These are phyloP conservation scores for Sparassis latifolia DNA, from an alignment of 1,284 basidiomycete genomes.

Conservation along the genomic window DNA sequence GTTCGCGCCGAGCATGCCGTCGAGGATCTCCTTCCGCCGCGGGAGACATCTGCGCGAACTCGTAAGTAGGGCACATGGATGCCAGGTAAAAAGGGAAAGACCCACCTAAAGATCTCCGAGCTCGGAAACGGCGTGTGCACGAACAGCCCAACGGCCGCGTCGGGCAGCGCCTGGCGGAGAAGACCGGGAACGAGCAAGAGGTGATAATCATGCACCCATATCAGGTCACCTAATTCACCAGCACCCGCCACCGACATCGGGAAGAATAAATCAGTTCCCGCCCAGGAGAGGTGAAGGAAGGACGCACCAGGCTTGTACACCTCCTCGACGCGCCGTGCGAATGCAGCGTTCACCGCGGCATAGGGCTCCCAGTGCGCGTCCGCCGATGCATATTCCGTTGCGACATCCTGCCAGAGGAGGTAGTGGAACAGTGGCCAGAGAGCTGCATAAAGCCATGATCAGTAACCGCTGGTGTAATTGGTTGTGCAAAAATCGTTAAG, in stretches of 20 bases:
- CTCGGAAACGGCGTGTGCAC: constrained; percentile 97
- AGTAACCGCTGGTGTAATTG: neutral
- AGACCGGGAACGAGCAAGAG: constrained; percentile 86
- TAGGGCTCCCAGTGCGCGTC: constrained; percentile 87
- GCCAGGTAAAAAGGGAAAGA: constrained; percentile 12
- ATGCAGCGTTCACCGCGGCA: constrained; percentile 80
- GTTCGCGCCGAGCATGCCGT: constrained; percentile 98
- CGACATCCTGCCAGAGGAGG: constrained; percentile 94
- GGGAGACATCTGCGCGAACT: constrained; percentile 12
- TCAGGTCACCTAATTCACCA: constrained; percentile 49
- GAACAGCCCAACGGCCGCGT: constrained; percentile 86
- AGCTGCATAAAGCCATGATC: constrained; percentile 34
- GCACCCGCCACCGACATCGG: too few relatives aligned
- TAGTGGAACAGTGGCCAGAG: constrained; percentile 99
- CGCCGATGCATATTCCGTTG: constrained; percentile 72
- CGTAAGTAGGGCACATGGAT: constrained; percentile 6
- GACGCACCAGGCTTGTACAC: constrained; percentile 68
- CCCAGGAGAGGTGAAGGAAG: constrained; percentile 31
- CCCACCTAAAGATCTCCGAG: constrained; percentile 91
- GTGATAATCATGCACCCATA: constrained; percentile 93
- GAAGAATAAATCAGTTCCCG: too few relatives aligned
- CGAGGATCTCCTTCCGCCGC: constrained; percentile 88
- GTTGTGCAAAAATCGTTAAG: neutral
- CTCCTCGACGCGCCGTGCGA: constrained; percentile 72
- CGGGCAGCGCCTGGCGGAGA: constrained; percentile 72